Evolutionary conservation across 129 eudicot species (phyloP), one percentile per base, ranked within the genome.

Genomic region (Pulicaria dysenterica): DNA sequence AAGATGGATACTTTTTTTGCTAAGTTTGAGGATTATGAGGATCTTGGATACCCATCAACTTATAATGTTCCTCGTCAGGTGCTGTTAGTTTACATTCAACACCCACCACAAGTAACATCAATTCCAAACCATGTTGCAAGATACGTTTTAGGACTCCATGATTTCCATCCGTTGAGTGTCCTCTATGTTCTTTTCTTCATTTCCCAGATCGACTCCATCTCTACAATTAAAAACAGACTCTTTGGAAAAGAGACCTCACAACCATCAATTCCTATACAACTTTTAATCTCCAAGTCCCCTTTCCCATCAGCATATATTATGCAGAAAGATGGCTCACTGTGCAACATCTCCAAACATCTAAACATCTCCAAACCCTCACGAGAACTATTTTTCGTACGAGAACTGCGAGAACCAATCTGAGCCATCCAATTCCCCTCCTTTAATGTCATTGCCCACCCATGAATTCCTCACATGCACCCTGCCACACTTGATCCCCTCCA

Each of bases 321-420:
- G 0, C 67, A 71, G 61, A 89, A 89, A 17, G 92, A 89, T 13
- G 92, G 88, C 12, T 86, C 95, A 0, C 84, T 83, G 14, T 73
- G 81, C 83, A 89, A 69, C 81, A 83, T 38, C 59, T n/a, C 38
- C 15, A 14, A 40, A 24, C 31, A 24, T 24, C 31, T n/a, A n/a
- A n/a, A n/a, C n/a, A n/a, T n/a, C n/a, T n/a, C n/a, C n/a, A n/a
- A n/a, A n/a, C n/a, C n/a, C n/a, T n/a, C n/a, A n/a, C n/a, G n/a
- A n/a, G n/a, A n/a, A n/a, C n/a, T n/a, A n/a, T n/a, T n/a, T n/a
- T n/a, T n/a, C n/a, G n/a, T n/a, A n/a, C n/a, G n/a, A n/a, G n/a
- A n/a, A n/a, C n/a, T n/a, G n/a, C n/a, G n/a, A 46, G 50, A 46
- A 46, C n/a, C 50, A 46, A 46, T n/a, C n/a, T n/a, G n/a, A n/a